Base-by-base conservation (phyloP, 1,139 yeast genomes). In the Pneumocystis wakefieldiae region DNA sequence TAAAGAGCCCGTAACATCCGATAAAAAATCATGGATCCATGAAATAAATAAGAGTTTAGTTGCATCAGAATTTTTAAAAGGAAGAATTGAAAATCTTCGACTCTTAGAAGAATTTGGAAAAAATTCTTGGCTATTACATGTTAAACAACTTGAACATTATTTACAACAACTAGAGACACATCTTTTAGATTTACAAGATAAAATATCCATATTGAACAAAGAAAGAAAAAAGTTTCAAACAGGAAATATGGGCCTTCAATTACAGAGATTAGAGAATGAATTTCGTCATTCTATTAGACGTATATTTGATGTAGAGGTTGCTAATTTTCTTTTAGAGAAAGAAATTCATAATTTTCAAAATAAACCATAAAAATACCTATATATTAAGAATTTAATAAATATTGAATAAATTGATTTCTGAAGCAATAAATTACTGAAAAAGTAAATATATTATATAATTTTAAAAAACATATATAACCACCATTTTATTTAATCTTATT, bases 41-140 rank as follows among this genome's bases (percentile, higher is more conserved):
- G 59, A n/a, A 37, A 38, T 57, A 39, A 57, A 57, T 39, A 37
- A 28, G 14, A 24, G 42, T 19, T 37, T 39, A 28, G 28, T 57
- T 39, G 24, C 59, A 57, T 39, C 14, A 8, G 59, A 57, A 28
- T 38, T 57, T 12, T 38, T 57, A 12, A 39, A 38, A 38, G 48
- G 41, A 39, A 37, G 59, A 12, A 19, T 37, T 2, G 59, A 57
- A 19, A 57, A 57, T 57, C 59, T 57, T 38, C n/a, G 28, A 12
- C 59, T 57, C 29, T 24, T 57, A 37, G n/a, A 57, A 19, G 42
- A 57, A 39, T 57, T 38, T 57, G 59, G 59, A 38, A 24, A 24
- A 38, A 57, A 57, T 19, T 37, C 37, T 19, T 57, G 59, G 59
- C 28, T 57, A 38, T 19, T 57, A 19, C 28, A 57, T 57, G 7